Evolutionary conservation across 2,329 filamentous ascomycete species (phyloP), one percentile per base, ranked within the genome.

Genomic region (Hymenoscyphus fructigenus): DNA sequence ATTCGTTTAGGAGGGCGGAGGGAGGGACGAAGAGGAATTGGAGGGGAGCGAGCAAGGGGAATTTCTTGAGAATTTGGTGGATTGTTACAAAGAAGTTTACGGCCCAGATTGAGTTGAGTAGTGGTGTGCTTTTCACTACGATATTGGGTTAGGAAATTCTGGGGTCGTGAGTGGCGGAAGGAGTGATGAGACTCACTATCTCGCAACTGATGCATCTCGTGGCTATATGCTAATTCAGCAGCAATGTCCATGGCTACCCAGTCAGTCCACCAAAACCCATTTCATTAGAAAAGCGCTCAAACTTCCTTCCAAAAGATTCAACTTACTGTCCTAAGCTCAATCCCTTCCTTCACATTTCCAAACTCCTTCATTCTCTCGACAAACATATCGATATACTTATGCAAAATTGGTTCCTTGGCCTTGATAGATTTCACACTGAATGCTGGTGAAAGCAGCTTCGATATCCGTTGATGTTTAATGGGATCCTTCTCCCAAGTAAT

Each of bases 21-120:
- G 56, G 56, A 38, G 56, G 29, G 17, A 58, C 56, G 56, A 58
- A 58, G 32, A 58, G 56, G 5, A 58, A 58, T 32, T 58, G 29
- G 17, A 38, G 4, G 9, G 29, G 29, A n/a, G 17, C 5, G 9
- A 38, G 29, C 17, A 58, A 29, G 2, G 29, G 29, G 17, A 58
- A 58, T 23, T 58, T 58, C 17, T 58, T 20, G 9, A 32, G 17
- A 15, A 58, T 38, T 38, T 58, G 29, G 56, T 58, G 29, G 5
- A 58, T 58, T 12, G 17, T 36, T 17, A 58, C 29, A 14, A 58
- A 38, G 56, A 58, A 58, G n/a, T 58, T 38, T 7, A 58, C 29
- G 1, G 5, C 32, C 56, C 56, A 58, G 3, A 58, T 5, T 17
- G 56, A 12, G 10, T 34, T 36, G 9, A 58, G 56, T 3, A 58